These are phyloP conservation scores for Pyronema omphalodes DNA, from an alignment of 495 filamentous ascomycete genomes.

Conservation along the genomic window DNA sequence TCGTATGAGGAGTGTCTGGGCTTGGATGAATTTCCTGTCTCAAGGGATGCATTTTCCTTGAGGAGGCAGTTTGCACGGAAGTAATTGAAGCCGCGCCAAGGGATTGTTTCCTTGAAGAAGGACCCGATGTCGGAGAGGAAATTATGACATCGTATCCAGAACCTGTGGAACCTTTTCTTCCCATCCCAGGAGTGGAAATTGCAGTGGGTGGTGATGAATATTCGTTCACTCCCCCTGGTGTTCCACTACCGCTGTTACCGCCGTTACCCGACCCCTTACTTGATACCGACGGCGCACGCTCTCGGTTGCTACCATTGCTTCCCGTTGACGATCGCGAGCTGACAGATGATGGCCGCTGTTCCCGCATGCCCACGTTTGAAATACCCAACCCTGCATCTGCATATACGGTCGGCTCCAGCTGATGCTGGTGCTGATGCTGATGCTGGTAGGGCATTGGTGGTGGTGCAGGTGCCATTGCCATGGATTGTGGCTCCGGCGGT, in stretches of 20 bases:
- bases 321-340: conserved; percentile 30
- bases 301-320: conserved; percentile 10
- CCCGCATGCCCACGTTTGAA: conserved; percentile 20
- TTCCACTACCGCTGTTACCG: background rate
- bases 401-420: conserved; percentile 33
- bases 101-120: background rate
- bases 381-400: conserved; percentile 28
- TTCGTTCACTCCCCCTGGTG: conserved; percentile 30
- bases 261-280: conserved; percentile 26
- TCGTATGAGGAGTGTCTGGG: conserved; percentile 29
- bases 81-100: conserved; percentile 8
- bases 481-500: too few relatives aligned
- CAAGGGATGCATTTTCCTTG: conserved; percentile 29
- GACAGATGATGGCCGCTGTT: conserved; percentile 24
- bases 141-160: background rate
- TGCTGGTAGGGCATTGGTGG: conserved; percentile 34
- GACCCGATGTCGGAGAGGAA: background rate
- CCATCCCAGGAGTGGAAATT: conserved; percentile 3
- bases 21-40: conserved; percentile 61
- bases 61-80: background rate
- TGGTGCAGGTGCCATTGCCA: background rate
- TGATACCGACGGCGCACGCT: conserved; percentile 19
- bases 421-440: conserved; percentile 47
- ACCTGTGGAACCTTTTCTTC: background rate
- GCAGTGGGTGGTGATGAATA: conserved; percentile 23